Base-by-base conservation (phyloP, 768 basidiomycete species). In the Pulveroboletus frians region DNA sequence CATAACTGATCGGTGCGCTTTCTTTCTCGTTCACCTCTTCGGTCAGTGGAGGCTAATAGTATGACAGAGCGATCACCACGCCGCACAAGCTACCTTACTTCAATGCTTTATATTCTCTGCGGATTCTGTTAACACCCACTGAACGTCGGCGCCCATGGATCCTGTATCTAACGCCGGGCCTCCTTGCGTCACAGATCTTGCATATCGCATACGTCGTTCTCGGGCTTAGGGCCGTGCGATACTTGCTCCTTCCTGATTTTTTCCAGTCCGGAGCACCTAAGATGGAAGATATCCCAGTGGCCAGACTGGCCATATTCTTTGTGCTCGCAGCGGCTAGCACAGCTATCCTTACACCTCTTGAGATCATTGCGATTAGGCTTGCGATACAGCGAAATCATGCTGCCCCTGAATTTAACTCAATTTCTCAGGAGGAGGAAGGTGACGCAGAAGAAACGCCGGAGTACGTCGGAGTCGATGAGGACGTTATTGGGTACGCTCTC, bases 301-400 rank as follows among this genome's bases (percentile, higher is more conserved):
- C 77, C 50, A 80, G 75, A 47, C 53, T 85, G 27, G 68, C 66
- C 47, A 69, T 87, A 29, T 88, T 84, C 60, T 62, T 86, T 18
- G 54, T 72, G 45, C 69, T 87, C 49, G 76, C 82, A 10, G 60
- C 76, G 31, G 54, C 82, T 40, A 80, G 81, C 67, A 81, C 83
- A 3, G 56, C 61, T 13, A 59, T 88, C 47, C 74, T 91, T 11
- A 75, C 86, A 26, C 90, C 90, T 5, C 69, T 92, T 23, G 90
- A 92, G 61, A 88, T 92, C 26, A 84, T 92, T 42, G 67, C 81
- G 13, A 86, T 84, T 13, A 74, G 88, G 42, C 76, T 92, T 5
- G 85, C 88, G 17, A 85, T 92, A 48, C 90, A 92, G 60, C 79
- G 90, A 46, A 92, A 92, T 55, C 88, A 91, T 54, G 80, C 84